These are phyloP conservation scores for Podaxis carcinomalis DNA, from an alignment of 768 basidiomycete species.

Conservation along the genomic window DNA sequence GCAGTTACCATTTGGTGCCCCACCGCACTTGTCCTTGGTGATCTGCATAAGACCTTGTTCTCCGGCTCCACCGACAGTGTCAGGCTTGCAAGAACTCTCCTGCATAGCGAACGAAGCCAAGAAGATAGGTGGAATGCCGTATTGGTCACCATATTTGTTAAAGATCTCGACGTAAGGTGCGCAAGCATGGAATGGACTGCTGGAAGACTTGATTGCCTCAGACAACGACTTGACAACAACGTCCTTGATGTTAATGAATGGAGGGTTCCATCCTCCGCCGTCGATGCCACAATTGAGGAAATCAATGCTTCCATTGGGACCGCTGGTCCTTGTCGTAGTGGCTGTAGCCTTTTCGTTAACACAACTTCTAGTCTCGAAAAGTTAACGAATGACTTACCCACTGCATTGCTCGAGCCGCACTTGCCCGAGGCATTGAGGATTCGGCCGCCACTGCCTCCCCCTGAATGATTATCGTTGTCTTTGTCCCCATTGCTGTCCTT, in stretches of 20 bases:
- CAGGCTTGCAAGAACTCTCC: conserved; percentile 68
- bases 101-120: conserved; percentile 89
- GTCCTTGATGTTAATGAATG: conserved; percentile 49
- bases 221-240: conserved; percentile 43
- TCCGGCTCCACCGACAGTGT: conserved; percentile 65
- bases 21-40: conserved; percentile 70
- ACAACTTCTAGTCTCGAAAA: not conserved
- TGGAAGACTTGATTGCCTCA: conserved; percentile 41
- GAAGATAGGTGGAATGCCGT: conserved; percentile 63
- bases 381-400: conserved; percentile 30
- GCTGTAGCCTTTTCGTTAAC: conserved; percentile 26
- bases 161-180: conserved; percentile 46
- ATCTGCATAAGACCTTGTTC: conserved; percentile 90
- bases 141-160: conserved; percentile 49
- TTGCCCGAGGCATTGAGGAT: conserved; percentile 10
- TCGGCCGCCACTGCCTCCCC: conserved; percentile 8
- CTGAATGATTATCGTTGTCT: not conserved
- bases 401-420: conserved; percentile 11
- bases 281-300: conserved; percentile 80
- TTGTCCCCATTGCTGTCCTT: not conserved
- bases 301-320: conserved; percentile 68
- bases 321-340: conserved; percentile 42
- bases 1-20: conserved; percentile 46
- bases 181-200: conserved; percentile 61
- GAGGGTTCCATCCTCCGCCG: conserved; percentile 72